A percentile compares a stretch with the other conserved stretches of the same genome.
Conservation (phyloP, 495 filamentous ascomycete species). For the Filosporella fistucella region DNA sequence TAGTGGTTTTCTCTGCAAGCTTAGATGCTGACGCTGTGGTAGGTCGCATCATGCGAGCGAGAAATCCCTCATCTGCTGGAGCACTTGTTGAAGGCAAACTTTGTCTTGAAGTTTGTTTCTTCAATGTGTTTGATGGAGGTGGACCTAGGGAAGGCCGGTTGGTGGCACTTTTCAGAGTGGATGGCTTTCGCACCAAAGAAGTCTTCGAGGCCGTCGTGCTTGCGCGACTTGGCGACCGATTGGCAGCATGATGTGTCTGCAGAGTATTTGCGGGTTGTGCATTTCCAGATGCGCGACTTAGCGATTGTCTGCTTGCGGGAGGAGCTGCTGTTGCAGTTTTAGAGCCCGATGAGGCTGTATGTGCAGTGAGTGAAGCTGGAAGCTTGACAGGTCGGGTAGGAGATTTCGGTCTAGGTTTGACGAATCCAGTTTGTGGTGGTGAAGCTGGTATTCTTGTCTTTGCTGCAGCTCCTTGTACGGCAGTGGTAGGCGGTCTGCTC, state of each 20-base stretch:
- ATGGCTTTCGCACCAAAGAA: constrained; percentile 14
- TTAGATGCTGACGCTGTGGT: constrained; percentile 77
- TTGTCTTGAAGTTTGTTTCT: constrained; percentile 26
- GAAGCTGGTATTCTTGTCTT: constrained; percentile 32
- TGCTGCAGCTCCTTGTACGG: constrained; percentile 27
- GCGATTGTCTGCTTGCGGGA: constrained; percentile 10
- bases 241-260: too few species aligned
- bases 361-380: constrained; percentile 56
- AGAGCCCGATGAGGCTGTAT: constrained; percentile 56
- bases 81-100: constrained; percentile 12
- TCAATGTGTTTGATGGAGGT: constrained; percentile 34
- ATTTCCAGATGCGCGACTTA: constrained; percentile 22
- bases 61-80: constrained; percentile 61
- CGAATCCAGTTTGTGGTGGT: constrained; percentile 36
- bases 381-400: constrained; percentile 60
- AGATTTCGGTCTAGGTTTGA: constrained; percentile 59
- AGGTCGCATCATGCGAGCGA: constrained; percentile 90
- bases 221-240: constrained; percentile 20
- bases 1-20: constrained; percentile 57
- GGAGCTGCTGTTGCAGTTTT: constrained; percentile 35
- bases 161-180: constrained; percentile 14
- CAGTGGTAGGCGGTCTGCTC: constrained; percentile 23
- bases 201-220: constrained; percentile 14
- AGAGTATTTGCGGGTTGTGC: constrained; percentile 8
- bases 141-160: constrained; percentile 46